These are phyloP conservation scores for Anthracocystis panici-leucophaei DNA, from an alignment of 1,284 basidiomycete genomes.

Conservation along the genomic window DNA sequence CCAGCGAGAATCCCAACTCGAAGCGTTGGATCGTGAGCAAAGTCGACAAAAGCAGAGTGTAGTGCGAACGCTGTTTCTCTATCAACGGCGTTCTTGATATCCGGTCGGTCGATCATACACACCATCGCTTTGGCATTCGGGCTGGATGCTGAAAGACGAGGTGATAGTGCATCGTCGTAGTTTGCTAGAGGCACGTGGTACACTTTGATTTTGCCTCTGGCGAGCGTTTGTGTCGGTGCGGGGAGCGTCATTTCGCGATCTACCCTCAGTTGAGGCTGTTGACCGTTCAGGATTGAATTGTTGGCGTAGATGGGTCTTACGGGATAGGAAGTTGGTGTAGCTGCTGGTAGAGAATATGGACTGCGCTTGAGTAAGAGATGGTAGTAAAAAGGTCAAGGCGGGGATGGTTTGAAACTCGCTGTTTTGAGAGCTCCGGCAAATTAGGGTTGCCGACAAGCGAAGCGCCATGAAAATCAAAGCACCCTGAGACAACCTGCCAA, in stretches of 20 bases:
- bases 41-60: constrained; percentile 26
- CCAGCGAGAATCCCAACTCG: constrained; percentile 39
- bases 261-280: neutral
- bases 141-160: constrained; percentile 6
- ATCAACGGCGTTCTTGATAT: constrained; percentile 41
- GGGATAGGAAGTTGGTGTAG: too few relatives aligned
- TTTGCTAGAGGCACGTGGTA: constrained; percentile 17
- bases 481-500: neutral
- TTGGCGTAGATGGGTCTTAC: neutral
- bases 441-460: constrained; percentile 10
- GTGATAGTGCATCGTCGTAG: constrained; percentile 27
- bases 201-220: constrained; percentile 35
- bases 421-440: constrained; percentile 3
- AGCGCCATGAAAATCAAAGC: neutral
- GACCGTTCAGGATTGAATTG: neutral
- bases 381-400: neutral
- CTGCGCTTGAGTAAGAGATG: too few relatives aligned
- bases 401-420: neutral
- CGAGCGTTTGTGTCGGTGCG: constrained; percentile 15
- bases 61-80: constrained; percentile 26
- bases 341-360: neutral
- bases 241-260: constrained; percentile 5
- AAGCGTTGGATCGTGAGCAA: constrained; percentile 25
- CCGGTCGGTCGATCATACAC: constrained; percentile 34
- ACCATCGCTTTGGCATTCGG: constrained; percentile 30